phyloP scores from a whole-genome alignment of 1,139 yeast genomes.

The Protomyces inundatus region DNA sequence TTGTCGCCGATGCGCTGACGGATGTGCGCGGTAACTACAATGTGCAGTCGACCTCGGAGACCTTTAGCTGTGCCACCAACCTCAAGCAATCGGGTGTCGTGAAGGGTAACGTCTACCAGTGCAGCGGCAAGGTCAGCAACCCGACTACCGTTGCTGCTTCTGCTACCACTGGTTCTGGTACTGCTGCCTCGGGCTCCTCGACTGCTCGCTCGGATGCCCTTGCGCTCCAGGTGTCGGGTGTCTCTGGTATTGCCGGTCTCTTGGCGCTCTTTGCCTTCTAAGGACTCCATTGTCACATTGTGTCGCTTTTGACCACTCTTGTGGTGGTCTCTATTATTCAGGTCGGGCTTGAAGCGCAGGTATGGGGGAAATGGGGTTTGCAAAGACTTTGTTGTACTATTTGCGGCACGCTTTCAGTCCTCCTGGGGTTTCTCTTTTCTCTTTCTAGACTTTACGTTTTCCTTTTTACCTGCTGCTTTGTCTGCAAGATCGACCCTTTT shows the following conservation, averaged over 20 bases:
- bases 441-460: no score
- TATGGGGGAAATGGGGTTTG: neutral
- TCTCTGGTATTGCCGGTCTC: neutral
- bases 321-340: no score
- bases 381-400: neutral
- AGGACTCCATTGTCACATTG: neutral
- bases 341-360: no score
- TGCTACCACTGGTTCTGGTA: conserved; percentile 33
- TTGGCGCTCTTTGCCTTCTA: neutral
- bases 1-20: conserved; percentile 63
- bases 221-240: neutral
- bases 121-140: conserved; percentile 53
- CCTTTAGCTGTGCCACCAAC: conserved; percentile 56
- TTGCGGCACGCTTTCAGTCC: neutral
- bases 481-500: no score
- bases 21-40: conserved; percentile 89
- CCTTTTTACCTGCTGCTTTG: no score
- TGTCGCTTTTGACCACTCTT: no score
- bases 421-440: neutral
- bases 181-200: conserved; percentile 15
- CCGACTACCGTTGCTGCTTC: conserved; percentile 42
- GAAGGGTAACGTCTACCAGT: conserved; percentile 45
- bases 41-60: conserved; percentile 65
- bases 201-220: neutral
- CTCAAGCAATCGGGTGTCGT: conserved; percentile 50